phyloP scores from a whole-genome alignment of 164 flowering plant species.

The Nymphaea colorata region DNA sequence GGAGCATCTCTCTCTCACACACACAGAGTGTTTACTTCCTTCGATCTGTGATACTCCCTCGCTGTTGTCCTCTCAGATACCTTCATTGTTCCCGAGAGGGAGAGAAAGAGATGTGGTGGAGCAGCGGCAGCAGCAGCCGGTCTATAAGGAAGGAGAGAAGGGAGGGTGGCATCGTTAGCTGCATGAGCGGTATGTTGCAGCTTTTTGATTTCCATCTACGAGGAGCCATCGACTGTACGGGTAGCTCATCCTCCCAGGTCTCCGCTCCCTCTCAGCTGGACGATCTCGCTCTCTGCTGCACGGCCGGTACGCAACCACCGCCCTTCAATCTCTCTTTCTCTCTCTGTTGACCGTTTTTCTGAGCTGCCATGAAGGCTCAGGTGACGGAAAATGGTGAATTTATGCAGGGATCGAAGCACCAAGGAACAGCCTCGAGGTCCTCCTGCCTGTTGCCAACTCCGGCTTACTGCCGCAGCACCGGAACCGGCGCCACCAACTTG shows the following conservation, averaged over 20 bases:
- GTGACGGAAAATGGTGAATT: neutral
- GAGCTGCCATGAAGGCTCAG: neutral
- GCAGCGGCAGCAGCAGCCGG: neutral
- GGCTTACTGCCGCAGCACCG: conserved; percentile 34
- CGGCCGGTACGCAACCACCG: neutral
- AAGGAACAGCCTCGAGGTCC: conserved; percentile 69
- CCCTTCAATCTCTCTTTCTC: neutral
- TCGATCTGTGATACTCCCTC: neutral
- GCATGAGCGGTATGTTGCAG: conserved; percentile 61
- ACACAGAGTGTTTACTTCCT: no score
- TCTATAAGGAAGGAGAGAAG: conserved; percentile 5
- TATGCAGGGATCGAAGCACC: conserved; percentile 71
- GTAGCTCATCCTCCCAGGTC: neutral
- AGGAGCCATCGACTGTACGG: neutral
- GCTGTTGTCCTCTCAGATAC: neutral
- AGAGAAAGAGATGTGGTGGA: conserved; percentile 31
- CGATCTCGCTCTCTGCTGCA: neutral
- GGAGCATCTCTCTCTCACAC: no score
- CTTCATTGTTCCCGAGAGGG: conserved; percentile 10
- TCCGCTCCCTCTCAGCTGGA: neutral
- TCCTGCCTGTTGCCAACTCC: conserved; percentile 5
- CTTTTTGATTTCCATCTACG: conserved; percentile 50
- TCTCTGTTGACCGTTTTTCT: neutral
- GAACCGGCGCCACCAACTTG: neutral
- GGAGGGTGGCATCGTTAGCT: conserved; percentile 22